Base-by-base conservation (phyloP, 257 asterid genomes). In the Phtheirospermum japonicum region DNA sequence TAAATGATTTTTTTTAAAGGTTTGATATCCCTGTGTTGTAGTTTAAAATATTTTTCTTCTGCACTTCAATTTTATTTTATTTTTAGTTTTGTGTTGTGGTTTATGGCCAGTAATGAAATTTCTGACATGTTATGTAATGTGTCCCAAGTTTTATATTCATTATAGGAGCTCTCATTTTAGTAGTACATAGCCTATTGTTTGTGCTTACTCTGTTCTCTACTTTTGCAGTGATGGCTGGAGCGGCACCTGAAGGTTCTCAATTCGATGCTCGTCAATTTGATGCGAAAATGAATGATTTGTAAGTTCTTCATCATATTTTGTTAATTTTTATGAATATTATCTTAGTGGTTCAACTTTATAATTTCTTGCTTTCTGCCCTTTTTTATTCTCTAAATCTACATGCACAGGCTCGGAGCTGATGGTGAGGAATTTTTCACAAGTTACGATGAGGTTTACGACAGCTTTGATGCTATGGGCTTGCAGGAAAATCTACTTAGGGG, bases 401-500 rank as follows among this genome's bases (percentile, higher is more conserved):
- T 42, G 4, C 16, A 4, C 57, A 51, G 57, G 30, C 57, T 51
- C n/a, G 57, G 57, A 18, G 57, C 57, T 61, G 82, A 73, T 13
- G 73, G 75, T 5, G 71, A 73, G 16, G 78, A 73, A 14, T 73
- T 73, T 59, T 73, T 73, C 71, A 73, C 78, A n/a, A 63, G 71
- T 59, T 73, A 73, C 32, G 78, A 73, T 58, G 78, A 73, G 71
- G 78, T 73, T 11, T 53, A 68, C 37, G 78, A 73, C 45, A 73
- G 75, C 59, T 73, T 73, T 51, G 75, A 73, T 64, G 60, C 64
- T 12, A 73, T 73, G 78, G 75, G 75, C 28, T 61, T 73, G 75
- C 75, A 57, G 67, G 78, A 73, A 53, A 73, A 73, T 73, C 78
- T 73, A 23, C 75, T 77, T 28, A 63, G 82, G 63, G 82, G 82